Percentiles rank a stretch among this genome's conserved stretches.
Conservation (phyloP, 2,329 filamentous ascomycete genomes). For the Annulohypoxylon truncatum region DNA sequence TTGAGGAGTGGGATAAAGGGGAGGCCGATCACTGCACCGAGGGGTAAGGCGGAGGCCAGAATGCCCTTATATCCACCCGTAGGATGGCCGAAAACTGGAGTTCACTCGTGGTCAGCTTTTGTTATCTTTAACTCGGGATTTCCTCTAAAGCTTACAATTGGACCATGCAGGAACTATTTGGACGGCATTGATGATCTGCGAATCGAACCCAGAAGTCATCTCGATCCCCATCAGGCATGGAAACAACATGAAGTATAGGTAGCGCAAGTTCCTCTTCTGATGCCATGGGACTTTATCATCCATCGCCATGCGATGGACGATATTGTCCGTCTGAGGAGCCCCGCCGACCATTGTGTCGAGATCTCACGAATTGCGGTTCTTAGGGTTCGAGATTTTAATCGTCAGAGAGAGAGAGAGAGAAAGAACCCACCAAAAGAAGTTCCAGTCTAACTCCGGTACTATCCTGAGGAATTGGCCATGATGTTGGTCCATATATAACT, state of each 20-base stretch:
- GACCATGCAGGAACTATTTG: slow-evolving; percentile 54
- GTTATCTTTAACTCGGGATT: not conserved
- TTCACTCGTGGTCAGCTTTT: slow-evolving; percentile 6
- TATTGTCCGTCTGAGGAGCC: slow-evolving; percentile 44
- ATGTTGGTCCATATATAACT: slow-evolving; percentile 40
- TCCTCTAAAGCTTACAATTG: slow-evolving; percentile 46
- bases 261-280: slow-evolving; percentile 65
- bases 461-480: slow-evolving; percentile 19
- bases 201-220: slow-evolving; percentile 69
- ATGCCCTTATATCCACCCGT: slow-evolving; percentile 56
- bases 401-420: not conserved
- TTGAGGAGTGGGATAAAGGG: slow-evolving; percentile 65
- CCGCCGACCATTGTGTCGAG: slow-evolving; percentile 45
- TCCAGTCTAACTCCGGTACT: slow-evolving; percentile 18
- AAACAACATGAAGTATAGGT: slow-evolving; percentile 66
- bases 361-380: not conserved
- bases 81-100: slow-evolving; percentile 48
- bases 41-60: slow-evolving; percentile 63
- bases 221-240: slow-evolving; percentile 70
- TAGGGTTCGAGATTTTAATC: not conserved
- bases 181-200: slow-evolving; percentile 56
- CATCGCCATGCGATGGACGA: slow-evolving; percentile 57
- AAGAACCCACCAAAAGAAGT: slow-evolving; percentile 16
- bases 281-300: slow-evolving; percentile 62
- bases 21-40: slow-evolving; percentile 63